Conservation (phyloP, 441 rosid genomes). For the Syzygium syzygioides region DNA sequence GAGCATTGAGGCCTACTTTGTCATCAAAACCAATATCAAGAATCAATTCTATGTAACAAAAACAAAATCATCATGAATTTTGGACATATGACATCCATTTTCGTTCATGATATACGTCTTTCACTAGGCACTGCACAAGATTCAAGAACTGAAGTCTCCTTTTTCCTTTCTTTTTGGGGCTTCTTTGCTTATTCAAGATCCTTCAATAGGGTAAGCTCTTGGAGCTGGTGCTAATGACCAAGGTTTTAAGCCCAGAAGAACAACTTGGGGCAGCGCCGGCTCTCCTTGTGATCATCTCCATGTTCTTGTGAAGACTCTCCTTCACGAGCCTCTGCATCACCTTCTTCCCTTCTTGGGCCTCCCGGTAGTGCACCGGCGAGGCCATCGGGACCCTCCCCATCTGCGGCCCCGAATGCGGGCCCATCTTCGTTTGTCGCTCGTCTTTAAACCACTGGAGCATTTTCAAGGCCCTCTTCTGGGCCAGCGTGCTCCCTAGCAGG, state of each 20-base stretch:
- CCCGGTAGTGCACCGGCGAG: conserved; percentile 49
- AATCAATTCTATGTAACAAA: no score
- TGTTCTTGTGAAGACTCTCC: conserved; percentile 78
- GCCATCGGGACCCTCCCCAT: conserved; percentile 32
- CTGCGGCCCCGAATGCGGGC: conserved; percentile 95
- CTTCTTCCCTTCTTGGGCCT: conserved; percentile 56
- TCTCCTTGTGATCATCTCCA: conserved; percentile 80
- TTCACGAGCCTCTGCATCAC: conserved; percentile 78
- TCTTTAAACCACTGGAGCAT: conserved; percentile 90
- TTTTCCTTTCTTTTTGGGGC: neutral
- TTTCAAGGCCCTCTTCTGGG: conserved; percentile 80
- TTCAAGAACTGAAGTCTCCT: no score
- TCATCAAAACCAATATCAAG: no score
- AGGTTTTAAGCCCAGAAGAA: conserved; percentile 46
- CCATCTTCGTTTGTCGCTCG: conserved; percentile 68
- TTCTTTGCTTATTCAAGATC: neutral
- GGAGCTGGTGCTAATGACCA: conserved; percentile 73
- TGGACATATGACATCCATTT: neutral
- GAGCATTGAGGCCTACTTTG: no score
- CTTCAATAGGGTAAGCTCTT: conserved; percentile 79
- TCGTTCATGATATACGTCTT: neutral
- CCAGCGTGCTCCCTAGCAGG: conserved; percentile 61
- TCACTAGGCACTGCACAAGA: neutral
- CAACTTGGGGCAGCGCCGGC: conserved; percentile 31
- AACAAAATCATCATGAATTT: neutral